Conservation (phyloP, 2,329 filamentous ascomycete genomes). For the Coniella vitis region DNA sequence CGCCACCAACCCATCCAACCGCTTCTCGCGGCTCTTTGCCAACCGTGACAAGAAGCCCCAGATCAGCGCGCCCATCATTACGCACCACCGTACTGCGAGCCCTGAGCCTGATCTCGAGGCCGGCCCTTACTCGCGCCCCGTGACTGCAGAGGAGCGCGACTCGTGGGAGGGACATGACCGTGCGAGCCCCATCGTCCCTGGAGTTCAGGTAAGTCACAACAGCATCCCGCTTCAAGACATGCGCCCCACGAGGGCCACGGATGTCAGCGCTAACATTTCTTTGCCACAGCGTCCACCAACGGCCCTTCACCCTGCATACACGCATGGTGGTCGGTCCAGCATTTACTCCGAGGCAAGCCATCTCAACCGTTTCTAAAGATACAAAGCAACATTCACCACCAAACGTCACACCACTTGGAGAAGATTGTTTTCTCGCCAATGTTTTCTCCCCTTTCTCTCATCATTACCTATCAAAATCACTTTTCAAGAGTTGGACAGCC, state of each 20-base stretch:
- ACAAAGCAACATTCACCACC: not conserved
- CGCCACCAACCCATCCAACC: conserved; percentile 21
- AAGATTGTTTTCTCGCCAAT: no score
- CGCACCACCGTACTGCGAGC: conserved; percentile 1
- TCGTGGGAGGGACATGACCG: conserved; percentile 27
- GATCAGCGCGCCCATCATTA: conserved; percentile 37
- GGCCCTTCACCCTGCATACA: conserved; percentile 48
- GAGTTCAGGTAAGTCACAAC: conserved; percentile 26
- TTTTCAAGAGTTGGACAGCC: not conserved
- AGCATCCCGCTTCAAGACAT: not conserved
- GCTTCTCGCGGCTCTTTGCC: conserved; percentile 15
- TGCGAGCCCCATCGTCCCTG: conserved; percentile 49
- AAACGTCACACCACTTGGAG: not conserved
- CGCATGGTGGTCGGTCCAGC: conserved; percentile 23
- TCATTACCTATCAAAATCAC: not conserved
- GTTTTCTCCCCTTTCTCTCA: no score
- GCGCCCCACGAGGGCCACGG: not conserved
- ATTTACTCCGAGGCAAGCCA: conserved; percentile 43
- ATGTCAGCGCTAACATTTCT: not conserved
- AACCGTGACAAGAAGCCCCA: conserved; percentile 31
- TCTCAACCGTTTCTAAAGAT: conserved; percentile 39
- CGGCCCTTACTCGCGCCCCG: conserved; percentile 21
- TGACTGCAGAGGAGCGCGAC: conserved; percentile 17
- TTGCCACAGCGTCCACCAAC: conserved; percentile 43
- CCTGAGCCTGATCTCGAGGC: conserved; percentile 29